Evolutionary conservation across 768 basidiomycete species (phyloP).

Genomic region (Amanita pseudoporphyria): DNA sequence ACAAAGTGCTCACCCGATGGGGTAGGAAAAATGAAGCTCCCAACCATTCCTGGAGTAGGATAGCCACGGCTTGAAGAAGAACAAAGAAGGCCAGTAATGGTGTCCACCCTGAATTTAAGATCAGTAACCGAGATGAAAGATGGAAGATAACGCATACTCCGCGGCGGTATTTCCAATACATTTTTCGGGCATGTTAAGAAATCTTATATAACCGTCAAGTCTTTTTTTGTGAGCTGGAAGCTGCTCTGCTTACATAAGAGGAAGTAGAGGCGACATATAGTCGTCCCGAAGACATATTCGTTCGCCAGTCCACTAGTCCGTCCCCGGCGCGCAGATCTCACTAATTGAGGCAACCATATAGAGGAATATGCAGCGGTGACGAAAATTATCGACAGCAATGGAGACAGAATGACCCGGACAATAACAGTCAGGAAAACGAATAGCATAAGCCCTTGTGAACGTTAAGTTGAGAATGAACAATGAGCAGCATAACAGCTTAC

Average conservation of each 20-base stretch:
- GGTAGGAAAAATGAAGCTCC: slow-evolving; percentile 85
- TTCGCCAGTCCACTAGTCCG: slow-evolving; percentile 57
- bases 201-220: slow-evolving; percentile 36
- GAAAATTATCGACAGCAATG: slow-evolving; percentile 55
- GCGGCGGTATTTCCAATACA: slow-evolving; percentile 71
- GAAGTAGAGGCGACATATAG: slow-evolving; percentile 57
- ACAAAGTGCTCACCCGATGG: slow-evolving; percentile 35
- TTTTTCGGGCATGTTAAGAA: slow-evolving; percentile 79
- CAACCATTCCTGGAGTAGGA: slow-evolving; percentile 65
- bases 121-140: neutral
- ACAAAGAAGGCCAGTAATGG: slow-evolving; percentile 52
- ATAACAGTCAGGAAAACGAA: slow-evolving; percentile 64
- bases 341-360: slow-evolving; percentile 84
- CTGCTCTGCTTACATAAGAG: slow-evolving; percentile 54
- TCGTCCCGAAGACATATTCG: slow-evolving; percentile 73
- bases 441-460: slow-evolving; percentile 47
- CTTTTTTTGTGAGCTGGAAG: neutral
- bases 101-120: slow-evolving; percentile 45
- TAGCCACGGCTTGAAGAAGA: slow-evolving; percentile 45
- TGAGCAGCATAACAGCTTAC: slow-evolving; percentile 29
- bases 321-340: slow-evolving; percentile 62
- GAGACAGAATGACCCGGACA: slow-evolving; percentile 63
- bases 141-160: slow-evolving; percentile 34
- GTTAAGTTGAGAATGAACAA: neutral
- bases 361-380: slow-evolving; percentile 62